Evolutionary conservation across 129 eudicot genomes (phyloP).

Genomic region (Silybum marianum): DNA sequence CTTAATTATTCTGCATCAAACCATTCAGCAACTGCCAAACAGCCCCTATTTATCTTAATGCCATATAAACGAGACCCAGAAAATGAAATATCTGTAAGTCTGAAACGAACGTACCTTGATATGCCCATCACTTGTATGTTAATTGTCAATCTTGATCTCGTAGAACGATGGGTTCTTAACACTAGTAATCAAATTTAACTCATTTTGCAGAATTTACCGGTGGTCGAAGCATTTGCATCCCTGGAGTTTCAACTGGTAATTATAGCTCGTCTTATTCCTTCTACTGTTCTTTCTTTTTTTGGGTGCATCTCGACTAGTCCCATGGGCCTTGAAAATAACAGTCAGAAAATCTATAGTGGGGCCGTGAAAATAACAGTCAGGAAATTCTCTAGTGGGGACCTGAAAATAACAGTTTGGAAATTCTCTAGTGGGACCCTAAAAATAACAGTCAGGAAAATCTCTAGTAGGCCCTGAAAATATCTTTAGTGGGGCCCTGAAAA

Average conservation of each 20-base stretch:
- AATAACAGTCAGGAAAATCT: no score
- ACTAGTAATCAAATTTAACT: constrained; percentile 1
- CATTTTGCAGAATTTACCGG: constrained; percentile 64
- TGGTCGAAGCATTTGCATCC: constrained; percentile 62
- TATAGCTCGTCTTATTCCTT: neutral
- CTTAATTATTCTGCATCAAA: no score
- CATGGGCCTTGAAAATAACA: neutral
- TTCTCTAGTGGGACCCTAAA: neutral
- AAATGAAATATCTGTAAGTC: neutral
- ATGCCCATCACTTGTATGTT: neutral
- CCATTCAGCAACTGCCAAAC: no score
- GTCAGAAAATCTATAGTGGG: neutral
- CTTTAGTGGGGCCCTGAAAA: neutral
- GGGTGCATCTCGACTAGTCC: neutral
- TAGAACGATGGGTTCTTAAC: neutral
- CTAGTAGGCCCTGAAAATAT: no score
- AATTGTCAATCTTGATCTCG: neutral
- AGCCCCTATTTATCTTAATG: neutral
- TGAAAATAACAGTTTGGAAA: neutral
- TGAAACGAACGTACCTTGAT: neutral
- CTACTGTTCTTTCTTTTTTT: neutral
- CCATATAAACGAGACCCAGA: neutral
- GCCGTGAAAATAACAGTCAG: neutral
- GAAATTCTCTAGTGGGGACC: neutral
- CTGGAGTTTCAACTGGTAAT: constrained; percentile 75